phyloP scores from a whole-genome alignment of 495 filamentous ascomycete genomes.

The Aspergillus bertholletiae region DNA sequence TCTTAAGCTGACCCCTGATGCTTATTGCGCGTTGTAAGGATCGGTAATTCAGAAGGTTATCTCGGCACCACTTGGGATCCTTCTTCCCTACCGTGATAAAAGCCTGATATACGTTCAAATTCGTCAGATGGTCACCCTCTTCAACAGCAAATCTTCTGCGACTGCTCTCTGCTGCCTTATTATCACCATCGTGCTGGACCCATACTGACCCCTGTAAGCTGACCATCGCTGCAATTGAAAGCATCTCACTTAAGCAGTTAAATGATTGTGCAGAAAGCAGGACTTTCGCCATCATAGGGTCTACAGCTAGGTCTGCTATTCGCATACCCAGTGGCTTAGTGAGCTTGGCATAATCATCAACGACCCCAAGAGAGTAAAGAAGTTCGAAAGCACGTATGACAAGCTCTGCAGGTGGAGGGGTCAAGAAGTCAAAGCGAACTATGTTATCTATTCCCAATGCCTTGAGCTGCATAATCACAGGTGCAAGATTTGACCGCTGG shows the following conservation, averaged over 20 bases:
- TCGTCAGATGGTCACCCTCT: constrained; percentile 93
- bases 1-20: constrained; percentile 79
- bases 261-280: constrained; percentile 75
- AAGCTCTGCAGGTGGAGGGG: constrained; percentile 82
- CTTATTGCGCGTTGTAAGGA: constrained; percentile 78
- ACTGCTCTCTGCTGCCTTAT: constrained; percentile 66
- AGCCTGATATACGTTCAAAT: constrained; percentile 89
- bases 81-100: constrained; percentile 86
- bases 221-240: constrained; percentile 94
- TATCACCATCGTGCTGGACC: constrained; percentile 74
- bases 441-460: constrained; percentile 96
- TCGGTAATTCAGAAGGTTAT: constrained; percentile 84
- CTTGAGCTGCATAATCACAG: constrained; percentile 88
- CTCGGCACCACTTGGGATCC: constrained; percentile 80
- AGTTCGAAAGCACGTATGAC: constrained; percentile 86
- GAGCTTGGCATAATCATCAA: constrained; percentile 89
- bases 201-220: constrained; percentile 78
- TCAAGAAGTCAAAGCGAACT: constrained; percentile 84
- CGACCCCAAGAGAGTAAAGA: constrained; percentile 81
- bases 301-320: constrained; percentile 93
- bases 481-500: constrained; percentile 88
- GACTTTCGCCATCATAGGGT: constrained; percentile 95
- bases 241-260: constrained; percentile 76
- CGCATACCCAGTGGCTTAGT: constrained; percentile 81
- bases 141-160: constrained; percentile 85